These are phyloP conservation scores for Backusella sp. DNA, from an alignment of 192 early-diverging fungal species.

Conservation along the genomic window DNA sequence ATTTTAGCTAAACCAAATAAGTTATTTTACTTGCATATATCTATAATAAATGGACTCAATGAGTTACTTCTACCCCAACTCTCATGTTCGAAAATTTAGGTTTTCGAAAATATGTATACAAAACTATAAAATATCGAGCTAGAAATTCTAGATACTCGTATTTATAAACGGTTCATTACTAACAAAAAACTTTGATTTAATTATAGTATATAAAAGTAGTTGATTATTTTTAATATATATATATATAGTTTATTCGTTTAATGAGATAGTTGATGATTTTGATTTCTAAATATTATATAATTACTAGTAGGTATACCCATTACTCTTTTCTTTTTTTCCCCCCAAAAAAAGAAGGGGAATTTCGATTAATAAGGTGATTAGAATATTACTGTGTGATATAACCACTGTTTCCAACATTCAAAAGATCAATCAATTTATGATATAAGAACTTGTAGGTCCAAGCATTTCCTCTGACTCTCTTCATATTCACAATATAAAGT, in stretches of 20 bases:
- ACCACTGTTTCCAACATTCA: slow-evolving; percentile 29
- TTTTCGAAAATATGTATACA: too few species aligned
- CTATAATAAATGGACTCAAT: too few species aligned
- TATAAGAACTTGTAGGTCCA: slow-evolving; percentile 67
- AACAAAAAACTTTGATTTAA: too few species aligned
- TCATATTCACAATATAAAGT: slow-evolving; percentile 59
- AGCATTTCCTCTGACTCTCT: slow-evolving; percentile 58
- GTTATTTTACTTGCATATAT: too few species aligned
- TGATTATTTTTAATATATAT: background rate
- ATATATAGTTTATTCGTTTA: background rate
- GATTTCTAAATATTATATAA: background rate
- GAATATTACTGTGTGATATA: background rate
- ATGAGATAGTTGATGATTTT: background rate
- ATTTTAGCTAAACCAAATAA: too few species aligned
- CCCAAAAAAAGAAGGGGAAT: background rate
- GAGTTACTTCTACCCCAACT: too few species aligned
- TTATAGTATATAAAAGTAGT: background rate
- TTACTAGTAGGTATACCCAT: background rate
- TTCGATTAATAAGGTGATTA: background rate
- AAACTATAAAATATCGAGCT: too few species aligned
- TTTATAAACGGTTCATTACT: too few species aligned
- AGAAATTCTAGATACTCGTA: too few species aligned
- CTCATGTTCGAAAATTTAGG: too few species aligned
- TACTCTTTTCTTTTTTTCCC: background rate
- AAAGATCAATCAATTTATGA: slow-evolving; percentile 40